These are phyloP conservation scores for Euptelea pleiosperma DNA, from an alignment of 164 flowering plant species.

Conservation along the genomic window DNA sequence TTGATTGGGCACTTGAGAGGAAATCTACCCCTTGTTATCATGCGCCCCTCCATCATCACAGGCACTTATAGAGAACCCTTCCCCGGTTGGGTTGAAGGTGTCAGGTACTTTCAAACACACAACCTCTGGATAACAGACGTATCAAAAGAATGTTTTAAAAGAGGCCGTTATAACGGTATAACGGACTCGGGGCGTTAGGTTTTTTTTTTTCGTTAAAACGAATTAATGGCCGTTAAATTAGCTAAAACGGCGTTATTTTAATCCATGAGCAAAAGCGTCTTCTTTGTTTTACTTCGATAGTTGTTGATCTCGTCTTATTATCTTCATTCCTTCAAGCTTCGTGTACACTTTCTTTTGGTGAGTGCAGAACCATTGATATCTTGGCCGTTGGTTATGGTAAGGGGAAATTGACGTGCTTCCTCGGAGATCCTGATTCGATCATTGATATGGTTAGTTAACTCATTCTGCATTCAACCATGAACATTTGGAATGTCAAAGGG, in stretches of 20 bases:
- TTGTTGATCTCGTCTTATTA: background rate
- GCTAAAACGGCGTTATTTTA: no score
- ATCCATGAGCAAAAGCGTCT: no score
- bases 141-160: no score
- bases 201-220: no score
- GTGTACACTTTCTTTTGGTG: background rate
- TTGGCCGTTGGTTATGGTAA: slow-evolving; percentile 54
- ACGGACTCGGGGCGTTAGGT: no score
- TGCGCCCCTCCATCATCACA: slow-evolving; percentile 40
- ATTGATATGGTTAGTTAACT: slow-evolving; percentile 50
- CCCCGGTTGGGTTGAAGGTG: slow-evolving; percentile 51
- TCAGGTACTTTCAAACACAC: slow-evolving; percentile 30
- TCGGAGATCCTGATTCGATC: slow-evolving; percentile 36
- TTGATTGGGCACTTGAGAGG: slow-evolving; percentile 25
- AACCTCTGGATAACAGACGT: no score
- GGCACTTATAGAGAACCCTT: slow-evolving; percentile 43
- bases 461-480: background rate
- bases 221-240: no score
- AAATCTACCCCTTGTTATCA: slow-evolving; percentile 30
- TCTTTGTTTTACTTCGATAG: background rate
- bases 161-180: no score
- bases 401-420: slow-evolving; percentile 62
- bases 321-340: background rate
- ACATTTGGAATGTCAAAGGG: background rate
- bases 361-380: slow-evolving; percentile 63